These are phyloP conservation scores for Erythrophleum fordii DNA, from an alignment of 306 rosid species.

Conservation along the genomic window DNA sequence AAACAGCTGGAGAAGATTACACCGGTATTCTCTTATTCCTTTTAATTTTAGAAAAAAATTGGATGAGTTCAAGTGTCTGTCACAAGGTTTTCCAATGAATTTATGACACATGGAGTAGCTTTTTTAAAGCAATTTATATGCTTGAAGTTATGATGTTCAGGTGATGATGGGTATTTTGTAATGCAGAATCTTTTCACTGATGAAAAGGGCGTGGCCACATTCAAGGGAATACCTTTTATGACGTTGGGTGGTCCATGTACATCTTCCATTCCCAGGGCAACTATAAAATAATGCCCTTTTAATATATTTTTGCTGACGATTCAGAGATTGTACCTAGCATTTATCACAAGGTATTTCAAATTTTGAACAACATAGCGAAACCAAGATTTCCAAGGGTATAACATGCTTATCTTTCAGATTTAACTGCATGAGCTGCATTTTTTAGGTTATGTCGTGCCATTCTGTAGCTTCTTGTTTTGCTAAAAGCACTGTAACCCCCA, in stretches of 20 bases:
- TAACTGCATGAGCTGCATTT: conserved; percentile 15
- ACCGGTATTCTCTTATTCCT: conserved; percentile 56
- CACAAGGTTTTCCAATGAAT: not conserved
- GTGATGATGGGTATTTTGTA: conserved; percentile 27
- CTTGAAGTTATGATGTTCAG: conserved; percentile 8
- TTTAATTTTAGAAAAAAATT: not conserved
- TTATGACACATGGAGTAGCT: not conserved
- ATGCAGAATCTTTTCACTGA: conserved; percentile 94
- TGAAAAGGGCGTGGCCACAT: conserved; percentile 84
- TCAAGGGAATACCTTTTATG: conserved; percentile 90
- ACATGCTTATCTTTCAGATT: conserved; percentile 28
- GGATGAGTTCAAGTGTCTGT: not conserved
- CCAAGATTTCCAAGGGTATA: not conserved
- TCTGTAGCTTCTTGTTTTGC: not conserved
- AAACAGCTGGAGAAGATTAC: conserved; percentile 95
- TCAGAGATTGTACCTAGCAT: conserved; percentile 34
- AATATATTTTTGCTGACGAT: conserved; percentile 38
- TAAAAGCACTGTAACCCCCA: not conserved
- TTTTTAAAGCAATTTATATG: not conserved
- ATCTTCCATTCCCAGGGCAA: conserved; percentile 74
- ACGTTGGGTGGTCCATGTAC: conserved; percentile 89
- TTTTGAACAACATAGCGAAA: conserved; percentile 30
- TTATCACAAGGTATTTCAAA: conserved; percentile 22
- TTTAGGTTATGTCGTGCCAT: not conserved
- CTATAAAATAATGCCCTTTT: conserved; percentile 56